A percentile compares a stretch with the other conserved stretches of the same genome.
Conservation (phyloP, 2,329 filamentous ascomycete genomes). For the Dendryphion nanum region DNA sequence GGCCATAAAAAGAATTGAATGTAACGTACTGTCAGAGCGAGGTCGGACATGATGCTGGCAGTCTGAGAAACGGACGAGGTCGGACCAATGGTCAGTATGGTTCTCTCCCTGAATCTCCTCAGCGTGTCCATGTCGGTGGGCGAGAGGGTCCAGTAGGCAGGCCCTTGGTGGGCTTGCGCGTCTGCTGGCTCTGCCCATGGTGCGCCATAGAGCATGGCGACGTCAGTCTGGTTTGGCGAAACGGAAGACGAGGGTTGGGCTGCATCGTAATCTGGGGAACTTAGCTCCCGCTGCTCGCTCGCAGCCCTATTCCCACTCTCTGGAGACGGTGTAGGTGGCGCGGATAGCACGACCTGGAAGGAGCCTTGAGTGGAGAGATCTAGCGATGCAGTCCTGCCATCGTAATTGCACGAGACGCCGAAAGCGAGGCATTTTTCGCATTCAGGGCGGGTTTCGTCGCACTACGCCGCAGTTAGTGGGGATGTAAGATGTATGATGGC, state of each 20-base stretch:
- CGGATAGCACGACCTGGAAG: slow-evolving; percentile 25
- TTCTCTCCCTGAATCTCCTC: slow-evolving; percentile 45
- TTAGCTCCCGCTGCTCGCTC: too few relatives aligned
- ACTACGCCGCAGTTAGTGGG: too few relatives aligned
- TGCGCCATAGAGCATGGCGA: slow-evolving; percentile 14
- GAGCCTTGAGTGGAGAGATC: slow-evolving; percentile 30
- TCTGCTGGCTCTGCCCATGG: slow-evolving; percentile 2
- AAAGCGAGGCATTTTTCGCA: slow-evolving; percentile 51
- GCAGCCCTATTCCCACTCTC: too few relatives aligned
- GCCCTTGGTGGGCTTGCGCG: too few relatives aligned
- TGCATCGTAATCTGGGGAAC: too few relatives aligned
- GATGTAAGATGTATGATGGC: too few relatives aligned
- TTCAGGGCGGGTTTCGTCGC: slow-evolving; percentile 52
- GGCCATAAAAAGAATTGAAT: too few relatives aligned
- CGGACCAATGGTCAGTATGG: slow-evolving; percentile 45
- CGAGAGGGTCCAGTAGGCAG: slow-evolving; percentile 14
- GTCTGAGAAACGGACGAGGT: too few relatives aligned
- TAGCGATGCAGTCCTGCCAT: slow-evolving; percentile 28
- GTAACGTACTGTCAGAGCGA: too few relatives aligned
- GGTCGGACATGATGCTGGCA: too few relatives aligned
- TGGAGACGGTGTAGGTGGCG: neutral
- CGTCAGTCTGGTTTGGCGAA: slow-evolving; percentile 13
- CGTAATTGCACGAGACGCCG: slow-evolving; percentile 52
- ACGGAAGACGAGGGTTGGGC: too few relatives aligned
- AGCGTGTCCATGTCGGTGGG: slow-evolving; percentile 31